Evolutionary conservation across 495 filamentous ascomycete genomes (phyloP).

Genomic region (Achaetomiella virescens): DNA sequence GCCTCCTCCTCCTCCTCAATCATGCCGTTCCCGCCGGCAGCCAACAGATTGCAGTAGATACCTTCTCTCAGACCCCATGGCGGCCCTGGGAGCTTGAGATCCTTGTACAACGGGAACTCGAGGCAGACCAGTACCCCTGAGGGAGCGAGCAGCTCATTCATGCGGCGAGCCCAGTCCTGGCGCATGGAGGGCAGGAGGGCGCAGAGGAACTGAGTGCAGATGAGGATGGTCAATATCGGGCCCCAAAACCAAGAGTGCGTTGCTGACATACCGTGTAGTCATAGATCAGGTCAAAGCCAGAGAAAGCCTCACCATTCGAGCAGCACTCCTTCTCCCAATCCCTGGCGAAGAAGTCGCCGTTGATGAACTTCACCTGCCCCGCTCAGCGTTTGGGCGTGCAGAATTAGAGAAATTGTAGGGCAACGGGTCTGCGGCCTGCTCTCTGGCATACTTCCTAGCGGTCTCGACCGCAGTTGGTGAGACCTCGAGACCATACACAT

Average conservation of each 20-base stretch:
- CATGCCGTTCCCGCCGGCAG: conserved; percentile 56
- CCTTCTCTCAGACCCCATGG: conserved; percentile 54
- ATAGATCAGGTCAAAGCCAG: conserved; percentile 64
- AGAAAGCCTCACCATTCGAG: conserved; percentile 29
- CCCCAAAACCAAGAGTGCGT: neutral
- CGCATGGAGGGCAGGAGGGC: conserved; percentile 61
- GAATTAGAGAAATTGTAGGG: neutral
- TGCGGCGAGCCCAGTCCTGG: conserved; percentile 58
- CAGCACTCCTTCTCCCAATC: conserved; percentile 49
- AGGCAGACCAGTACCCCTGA: conserved; percentile 61
- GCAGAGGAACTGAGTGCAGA: conserved; percentile 72
- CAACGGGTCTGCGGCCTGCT: no score
- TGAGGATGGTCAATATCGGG: neutral
- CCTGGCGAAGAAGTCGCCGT: conserved; percentile 65
- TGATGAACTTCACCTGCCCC: conserved; percentile 44
- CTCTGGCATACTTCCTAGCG: no score
- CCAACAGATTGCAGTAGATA: conserved; percentile 60
- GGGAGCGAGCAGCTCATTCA: conserved; percentile 56
- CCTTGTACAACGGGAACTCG: conserved; percentile 70
- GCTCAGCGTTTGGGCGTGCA: no score
- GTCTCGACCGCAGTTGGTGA: no score
- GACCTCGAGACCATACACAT: no score
- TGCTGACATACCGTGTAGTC: conserved; percentile 63
- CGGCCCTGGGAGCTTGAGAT: conserved; percentile 55
- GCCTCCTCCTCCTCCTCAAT: conserved; percentile 42